These are phyloP conservation scores for Allantophomopsis cytisporea DNA, from an alignment of 2,329 filamentous ascomycete genomes.

Conservation along the genomic window DNA sequence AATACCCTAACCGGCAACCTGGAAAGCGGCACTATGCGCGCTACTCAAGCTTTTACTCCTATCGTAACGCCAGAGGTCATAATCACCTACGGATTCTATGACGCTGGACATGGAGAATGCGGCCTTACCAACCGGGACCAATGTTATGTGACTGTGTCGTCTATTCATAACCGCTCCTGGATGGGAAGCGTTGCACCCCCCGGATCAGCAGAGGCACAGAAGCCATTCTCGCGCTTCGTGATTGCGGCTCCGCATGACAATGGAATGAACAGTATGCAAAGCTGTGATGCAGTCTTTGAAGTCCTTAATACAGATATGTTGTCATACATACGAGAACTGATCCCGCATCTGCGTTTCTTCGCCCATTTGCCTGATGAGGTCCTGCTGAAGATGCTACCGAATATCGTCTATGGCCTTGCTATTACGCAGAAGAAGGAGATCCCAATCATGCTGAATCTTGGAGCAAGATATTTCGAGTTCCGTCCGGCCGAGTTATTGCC, in stretches of 20 bases:
- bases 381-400: constrained; percentile 16
- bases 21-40: constrained; percentile 21
- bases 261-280: constrained; percentile 36
- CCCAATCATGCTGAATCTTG: constrained; percentile 27
- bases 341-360: constrained; percentile 4
- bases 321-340: not conserved
- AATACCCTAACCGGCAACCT: constrained; percentile 29
- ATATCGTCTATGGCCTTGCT: constrained; percentile 31
- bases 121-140: constrained; percentile 28
- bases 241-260: constrained; percentile 32
- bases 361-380: constrained; percentile 12
- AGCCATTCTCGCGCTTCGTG: constrained; percentile 27
- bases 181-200: constrained; percentile 26
- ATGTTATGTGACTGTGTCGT: constrained; percentile 28
- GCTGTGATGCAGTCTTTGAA: constrained; percentile 23
- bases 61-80: constrained; percentile 21
- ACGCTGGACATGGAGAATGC: constrained; percentile 27
- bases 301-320: constrained; percentile 7
- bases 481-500: constrained; percentile 31
- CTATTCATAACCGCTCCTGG: constrained; percentile 25
- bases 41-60: constrained; percentile 9
- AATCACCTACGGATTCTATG: constrained; percentile 32
- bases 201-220: constrained; percentile 22
- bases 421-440: constrained; percentile 36
- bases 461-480: constrained; percentile 37